Percentiles rank a stretch among this genome's conserved stretches.
Conservation (phyloP, 305 asterid species). For the Fraxinus ornus region DNA sequence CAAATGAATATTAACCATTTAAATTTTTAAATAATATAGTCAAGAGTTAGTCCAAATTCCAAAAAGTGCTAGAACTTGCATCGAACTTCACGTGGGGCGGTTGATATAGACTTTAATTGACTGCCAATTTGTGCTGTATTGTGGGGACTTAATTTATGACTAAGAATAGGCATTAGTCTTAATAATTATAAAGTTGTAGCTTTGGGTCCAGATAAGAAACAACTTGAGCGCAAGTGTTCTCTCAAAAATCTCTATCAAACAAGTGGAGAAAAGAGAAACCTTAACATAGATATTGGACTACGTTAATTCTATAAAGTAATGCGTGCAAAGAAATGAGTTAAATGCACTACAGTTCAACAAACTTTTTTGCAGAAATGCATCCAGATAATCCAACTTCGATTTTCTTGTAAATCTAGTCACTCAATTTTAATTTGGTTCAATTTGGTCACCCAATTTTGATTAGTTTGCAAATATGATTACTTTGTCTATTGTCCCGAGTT, state of each 20-base stretch:
- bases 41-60: neutral
- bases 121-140: neutral
- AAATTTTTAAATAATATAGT: neutral
- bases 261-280: slow-evolving; percentile 12
- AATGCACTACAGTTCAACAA: no score
- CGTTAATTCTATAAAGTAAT: slow-evolving; percentile 16
- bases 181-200: neutral
- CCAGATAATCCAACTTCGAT: no score
- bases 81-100: neutral
- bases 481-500: no score
- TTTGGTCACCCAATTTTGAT: neutral
- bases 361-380: neutral
- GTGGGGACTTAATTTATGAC: neutral
- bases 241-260: neutral
- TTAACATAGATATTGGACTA: slow-evolving; percentile 17
- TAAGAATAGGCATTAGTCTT: neutral
- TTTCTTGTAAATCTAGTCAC: neutral
- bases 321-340: neutral
- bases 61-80: neutral
- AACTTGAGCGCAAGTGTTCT: neutral
- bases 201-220: slow-evolving; percentile 2
- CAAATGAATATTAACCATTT: neutral
- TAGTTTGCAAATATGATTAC: neutral
- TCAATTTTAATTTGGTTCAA: neutral
- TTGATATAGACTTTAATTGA: neutral